Evolutionary conservation across 2,329 filamentous ascomycete species (phyloP).

Genomic region (Aspergillus versicolor): DNA sequence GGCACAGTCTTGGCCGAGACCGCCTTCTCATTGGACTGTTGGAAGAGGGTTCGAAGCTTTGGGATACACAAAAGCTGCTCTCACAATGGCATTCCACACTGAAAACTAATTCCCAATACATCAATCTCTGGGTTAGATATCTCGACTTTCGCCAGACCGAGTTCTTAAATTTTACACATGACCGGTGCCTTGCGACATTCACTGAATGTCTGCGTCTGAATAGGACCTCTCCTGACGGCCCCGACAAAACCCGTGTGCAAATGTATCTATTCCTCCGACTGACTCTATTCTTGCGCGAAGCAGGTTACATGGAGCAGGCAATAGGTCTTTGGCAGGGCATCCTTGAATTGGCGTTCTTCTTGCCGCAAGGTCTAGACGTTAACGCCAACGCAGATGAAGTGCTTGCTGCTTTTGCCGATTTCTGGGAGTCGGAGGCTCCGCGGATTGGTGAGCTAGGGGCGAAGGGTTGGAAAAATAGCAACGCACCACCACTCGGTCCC

Average conservation of each 20-base stretch:
- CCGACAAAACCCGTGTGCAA: conserved; percentile 41
- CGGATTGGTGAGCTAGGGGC: conserved; percentile 74
- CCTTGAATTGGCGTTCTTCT: conserved; percentile 69
- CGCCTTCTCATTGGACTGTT: conserved; percentile 68
- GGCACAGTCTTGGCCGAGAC: conserved; percentile 51
- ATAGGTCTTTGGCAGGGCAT: conserved; percentile 79
- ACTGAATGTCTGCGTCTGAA: conserved; percentile 55
- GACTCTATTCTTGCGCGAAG: conserved; percentile 72
- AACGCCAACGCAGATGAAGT: conserved; percentile 11
- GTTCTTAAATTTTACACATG: conserved; percentile 66
- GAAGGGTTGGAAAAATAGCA: conserved; percentile 62
- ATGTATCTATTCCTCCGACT: conserved; percentile 72
- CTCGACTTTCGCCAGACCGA: conserved; percentile 70
- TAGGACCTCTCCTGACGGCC: conserved; percentile 17
- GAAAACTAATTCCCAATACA: conserved; percentile 55
- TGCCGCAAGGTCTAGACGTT: conserved; percentile 43
- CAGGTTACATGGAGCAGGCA: conserved; percentile 75
- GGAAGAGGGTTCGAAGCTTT: conserved; percentile 70
- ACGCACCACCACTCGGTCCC: conserved; percentile 33
- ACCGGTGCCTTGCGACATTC: conserved; percentile 62
- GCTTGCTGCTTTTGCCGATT: conserved; percentile 60
- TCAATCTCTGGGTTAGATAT: conserved; percentile 70
- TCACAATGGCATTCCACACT: conserved; percentile 67
- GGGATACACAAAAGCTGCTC: conserved; percentile 63
- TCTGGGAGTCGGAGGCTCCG: conserved; percentile 83